Evolutionary conservation across 1,284 basidiomycete species (phyloP), one percentile per base, ranked within the genome.

Genomic region (Malassezia globosa): DNA sequence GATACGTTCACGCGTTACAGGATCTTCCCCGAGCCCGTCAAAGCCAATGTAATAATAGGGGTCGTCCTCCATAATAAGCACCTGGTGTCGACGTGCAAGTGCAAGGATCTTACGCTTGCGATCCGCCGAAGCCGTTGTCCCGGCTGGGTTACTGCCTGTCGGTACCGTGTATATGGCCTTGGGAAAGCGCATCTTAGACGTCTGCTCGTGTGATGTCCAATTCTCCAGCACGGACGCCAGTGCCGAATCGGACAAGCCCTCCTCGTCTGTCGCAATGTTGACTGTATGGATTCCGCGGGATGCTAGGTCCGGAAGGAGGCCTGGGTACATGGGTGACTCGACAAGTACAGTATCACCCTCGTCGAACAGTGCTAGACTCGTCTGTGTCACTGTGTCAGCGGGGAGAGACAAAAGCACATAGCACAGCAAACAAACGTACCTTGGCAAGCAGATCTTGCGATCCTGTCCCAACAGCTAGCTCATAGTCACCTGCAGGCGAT

Each of bases 371-470:
- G 76, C 72, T 36, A 73, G 59, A 64, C 80, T 79, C 1, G 76
- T 75, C 77, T n/a, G n/a, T n/a, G n/a, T n/a, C n/a, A n/a, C n/a
- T n/a, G n/a, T n/a, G n/a, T 66, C 11, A 19, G n/a, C 5, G 16
- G 16, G 4, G 42, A 31, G 11, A 13, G 14, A 25, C 18, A 4
- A 10, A 4, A 13, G 11, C n/a, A 11, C 39, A 14, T 37, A 57
- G 42, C 55, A n/a, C n/a, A n/a, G n/a, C n/a, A n/a, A n/a, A n/a
- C n/a, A n/a, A n/a, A n/a, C n/a, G n/a, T n/a, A n/a, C n/a, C n/a
- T 92, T 92, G 74, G 78, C 83, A 48, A 94, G 79, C 51, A 90
- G 69, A 75, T 94, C 88, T 73, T 92, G 87, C 31, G 83, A 85
- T 5, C 89, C 90, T 37, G 77, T 77, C 0, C 88, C 88, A 13